A percentile compares a stretch with the other conserved stretches of the same genome.
These are phyloP conservation scores for Ganoderma multipileum DNA, from an alignment of 1,284 basidiomycete genomes.

Conservation along the genomic window DNA sequence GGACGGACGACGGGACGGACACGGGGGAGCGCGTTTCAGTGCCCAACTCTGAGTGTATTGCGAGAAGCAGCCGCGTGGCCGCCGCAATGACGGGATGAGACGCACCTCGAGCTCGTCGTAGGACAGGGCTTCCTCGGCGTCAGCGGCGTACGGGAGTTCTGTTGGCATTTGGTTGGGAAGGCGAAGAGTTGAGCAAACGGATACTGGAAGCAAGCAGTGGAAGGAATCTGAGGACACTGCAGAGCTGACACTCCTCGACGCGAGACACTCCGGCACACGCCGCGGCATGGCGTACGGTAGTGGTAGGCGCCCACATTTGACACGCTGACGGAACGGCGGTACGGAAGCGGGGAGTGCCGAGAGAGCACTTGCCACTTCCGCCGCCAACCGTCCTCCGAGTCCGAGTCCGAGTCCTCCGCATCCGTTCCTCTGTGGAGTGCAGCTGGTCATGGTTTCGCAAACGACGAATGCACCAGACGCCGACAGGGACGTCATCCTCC, in stretches of 20 bases:
- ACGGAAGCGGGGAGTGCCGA: background rate
- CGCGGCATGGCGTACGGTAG: too few relatives aligned
- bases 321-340: too few relatives aligned
- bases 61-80: slow-evolving; percentile 12
- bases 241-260: background rate
- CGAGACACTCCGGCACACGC: slow-evolving; percentile 7
- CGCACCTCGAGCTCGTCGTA: slow-evolving; percentile 89
- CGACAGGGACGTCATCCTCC: slow-evolving; percentile 26
- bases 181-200: background rate
- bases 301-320: too few relatives aligned
- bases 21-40: slow-evolving; percentile 5
- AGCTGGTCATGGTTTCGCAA: slow-evolving; percentile 21
- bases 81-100: slow-evolving; percentile 1
- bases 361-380: background rate
- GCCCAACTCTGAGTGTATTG: background rate
- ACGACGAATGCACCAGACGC: slow-evolving; percentile 23
- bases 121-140: slow-evolving; percentile 88
- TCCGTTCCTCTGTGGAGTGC: background rate
- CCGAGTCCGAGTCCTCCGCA: background rate
- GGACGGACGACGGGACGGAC: background rate
- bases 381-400: slow-evolving; percentile 3
- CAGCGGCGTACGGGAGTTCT: slow-evolving; percentile 95
- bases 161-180: slow-evolving; percentile 61
- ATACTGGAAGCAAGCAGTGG: background rate
- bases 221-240: background rate